A percentile compares a stretch with the other conserved stretches of the same genome.
Evolutionary conservation across 257 asterid genomes (phyloP).

Genomic region (Fraxinus cuspidata): DNA sequence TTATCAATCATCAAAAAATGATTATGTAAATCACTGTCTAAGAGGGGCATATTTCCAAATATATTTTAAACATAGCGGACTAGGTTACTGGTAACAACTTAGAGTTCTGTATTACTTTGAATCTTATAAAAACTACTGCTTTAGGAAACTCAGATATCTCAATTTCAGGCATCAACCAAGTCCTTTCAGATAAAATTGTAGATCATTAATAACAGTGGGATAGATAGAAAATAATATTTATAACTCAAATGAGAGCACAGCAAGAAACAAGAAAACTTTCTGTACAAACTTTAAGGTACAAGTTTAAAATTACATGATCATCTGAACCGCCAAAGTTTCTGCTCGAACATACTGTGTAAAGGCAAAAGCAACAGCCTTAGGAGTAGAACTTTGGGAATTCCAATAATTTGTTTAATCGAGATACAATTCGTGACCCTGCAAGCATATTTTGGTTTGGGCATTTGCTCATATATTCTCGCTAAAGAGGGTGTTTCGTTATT

Average conservation of each 20-base stretch:
- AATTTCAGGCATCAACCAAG: neutral
- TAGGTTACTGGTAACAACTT: neutral
- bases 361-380: neutral
- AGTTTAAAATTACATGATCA: no score
- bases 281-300: no score
- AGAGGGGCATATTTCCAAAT: neutral
- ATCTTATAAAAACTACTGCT: neutral
- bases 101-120: neutral
- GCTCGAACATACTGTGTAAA: neutral
- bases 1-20: neutral
- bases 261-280: neutral
- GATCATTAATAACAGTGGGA: neutral
- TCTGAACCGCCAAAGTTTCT: neutral
- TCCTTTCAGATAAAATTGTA: neutral
- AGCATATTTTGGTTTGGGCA: no score
- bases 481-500: no score
- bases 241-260: neutral
- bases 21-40: neutral
- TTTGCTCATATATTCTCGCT: no score
- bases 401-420: no score
- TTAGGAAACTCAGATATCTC: neutral
- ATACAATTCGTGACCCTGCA: no score
- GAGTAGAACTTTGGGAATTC: no score
- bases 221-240: neutral
- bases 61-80: neutral